Percentiles rank a stretch among this genome's conserved stretches.
Evolutionary conservation across 352 stramenopile species (phyloP).

Genomic region (Phytophthora sojae): DNA sequence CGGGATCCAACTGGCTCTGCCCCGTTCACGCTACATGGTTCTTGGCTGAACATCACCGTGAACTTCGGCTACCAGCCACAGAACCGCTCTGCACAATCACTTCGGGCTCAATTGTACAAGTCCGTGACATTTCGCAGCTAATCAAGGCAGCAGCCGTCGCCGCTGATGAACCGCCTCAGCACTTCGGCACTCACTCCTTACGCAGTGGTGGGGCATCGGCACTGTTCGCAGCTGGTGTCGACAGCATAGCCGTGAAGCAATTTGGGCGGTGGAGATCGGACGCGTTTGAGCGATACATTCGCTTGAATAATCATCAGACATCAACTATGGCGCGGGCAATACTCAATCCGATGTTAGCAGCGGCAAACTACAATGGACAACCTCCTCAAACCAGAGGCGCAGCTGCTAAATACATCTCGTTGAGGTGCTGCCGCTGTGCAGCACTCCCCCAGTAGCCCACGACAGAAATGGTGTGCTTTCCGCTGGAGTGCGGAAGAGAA

Average conservation of each 20-base stretch:
- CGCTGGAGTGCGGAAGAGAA: too few relatives aligned
- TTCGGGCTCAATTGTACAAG: constrained; percentile 5
- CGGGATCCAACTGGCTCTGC: background rate
- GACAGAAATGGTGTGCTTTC: too few relatives aligned
- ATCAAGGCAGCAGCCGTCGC: background rate
- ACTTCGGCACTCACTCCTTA: background rate
- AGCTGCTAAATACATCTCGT: background rate
- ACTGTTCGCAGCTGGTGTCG: background rate
- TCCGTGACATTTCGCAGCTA: background rate
- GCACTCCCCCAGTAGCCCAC: too few relatives aligned
- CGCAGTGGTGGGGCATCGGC: background rate
- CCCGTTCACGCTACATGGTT: background rate
- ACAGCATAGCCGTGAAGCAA: background rate
- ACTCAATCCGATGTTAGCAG: constrained; percentile 3
- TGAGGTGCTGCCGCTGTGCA: background rate
- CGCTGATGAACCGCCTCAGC: background rate
- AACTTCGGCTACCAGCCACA: constrained; percentile 1
- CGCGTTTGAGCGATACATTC: constrained; percentile 1
- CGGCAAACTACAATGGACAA: constrained; percentile 7
- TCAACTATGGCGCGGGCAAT: background rate
- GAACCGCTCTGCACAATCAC: background rate
- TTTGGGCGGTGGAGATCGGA: background rate
- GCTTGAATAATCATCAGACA: background rate
- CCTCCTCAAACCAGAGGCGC: constrained; percentile 4
- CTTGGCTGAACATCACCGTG: background rate